A percentile compares a stretch with the other conserved stretches of the same genome.
Conservation (phyloP, 768 basidiomycete genomes). For the Termitomyces sp. region DNA sequence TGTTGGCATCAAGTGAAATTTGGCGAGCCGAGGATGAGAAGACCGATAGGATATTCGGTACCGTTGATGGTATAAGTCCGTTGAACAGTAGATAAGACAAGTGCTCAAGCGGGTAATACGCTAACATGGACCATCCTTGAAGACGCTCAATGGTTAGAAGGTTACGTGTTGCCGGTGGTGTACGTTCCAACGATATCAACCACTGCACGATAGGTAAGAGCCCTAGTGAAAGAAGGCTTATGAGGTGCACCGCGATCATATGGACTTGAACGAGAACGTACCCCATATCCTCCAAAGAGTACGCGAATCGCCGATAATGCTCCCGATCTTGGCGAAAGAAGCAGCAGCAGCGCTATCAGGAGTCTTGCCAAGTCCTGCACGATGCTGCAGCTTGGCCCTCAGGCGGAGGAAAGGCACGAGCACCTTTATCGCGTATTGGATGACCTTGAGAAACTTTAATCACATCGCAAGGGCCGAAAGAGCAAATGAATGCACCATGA, state of each 20-base stretch:
- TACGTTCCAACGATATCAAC: slow-evolving; percentile 74
- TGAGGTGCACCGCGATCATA: background rate
- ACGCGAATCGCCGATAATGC: slow-evolving; percentile 62
- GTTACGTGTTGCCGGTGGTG: slow-evolving; percentile 63
- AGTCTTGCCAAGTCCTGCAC: slow-evolving; percentile 52
- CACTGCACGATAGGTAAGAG: slow-evolving; percentile 78
- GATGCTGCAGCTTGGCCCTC: slow-evolving; percentile 67
- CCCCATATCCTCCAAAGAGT: slow-evolving; percentile 81
- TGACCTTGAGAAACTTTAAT: slow-evolving; percentile 41
- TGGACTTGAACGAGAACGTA: slow-evolving; percentile 25
- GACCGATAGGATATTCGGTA: slow-evolving; percentile 43
- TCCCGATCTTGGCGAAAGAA: slow-evolving; percentile 50
- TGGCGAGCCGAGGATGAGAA: slow-evolving; percentile 38
- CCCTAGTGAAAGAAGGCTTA: slow-evolving; percentile 35
- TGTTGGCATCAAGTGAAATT: slow-evolving; percentile 41
- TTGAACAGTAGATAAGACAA: slow-evolving; percentile 64
- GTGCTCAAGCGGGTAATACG: slow-evolving; percentile 79
- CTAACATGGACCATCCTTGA: slow-evolving; percentile 77
- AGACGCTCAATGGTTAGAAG: slow-evolving; percentile 76
- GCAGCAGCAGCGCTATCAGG: slow-evolving; percentile 53
- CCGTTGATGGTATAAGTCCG: slow-evolving; percentile 53
- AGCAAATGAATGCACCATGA: slow-evolving; percentile 47
- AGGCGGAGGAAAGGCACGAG: slow-evolving; percentile 61
- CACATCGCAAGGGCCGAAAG: background rate
- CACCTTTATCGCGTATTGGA: slow-evolving; percentile 73